Conservation (phyloP, 1,284 basidiomycete genomes). For the Farysia itapuensis region DNA sequence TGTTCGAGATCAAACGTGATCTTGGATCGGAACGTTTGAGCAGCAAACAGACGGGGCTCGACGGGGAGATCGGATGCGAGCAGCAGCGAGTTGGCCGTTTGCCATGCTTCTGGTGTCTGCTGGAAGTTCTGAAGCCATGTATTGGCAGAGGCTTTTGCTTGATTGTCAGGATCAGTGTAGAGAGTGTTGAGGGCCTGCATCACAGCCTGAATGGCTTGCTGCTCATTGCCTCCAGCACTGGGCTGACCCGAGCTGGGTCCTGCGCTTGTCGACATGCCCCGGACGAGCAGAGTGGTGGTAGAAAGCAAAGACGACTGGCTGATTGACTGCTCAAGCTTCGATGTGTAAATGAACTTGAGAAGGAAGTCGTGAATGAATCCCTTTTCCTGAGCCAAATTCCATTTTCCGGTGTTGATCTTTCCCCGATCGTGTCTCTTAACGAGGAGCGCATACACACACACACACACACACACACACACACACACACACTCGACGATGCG, state of each 20-base stretch:
- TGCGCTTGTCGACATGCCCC: slow-evolving; percentile 11
- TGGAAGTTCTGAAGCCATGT: slow-evolving; percentile 61
- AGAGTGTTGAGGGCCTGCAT: slow-evolving; percentile 64
- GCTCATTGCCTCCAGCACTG: slow-evolving; percentile 2
- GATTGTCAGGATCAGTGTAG: slow-evolving; percentile 73
- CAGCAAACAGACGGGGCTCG: slow-evolving; percentile 87
- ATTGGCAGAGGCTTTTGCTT: slow-evolving; percentile 70
- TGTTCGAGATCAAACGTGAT: slow-evolving; percentile 93
- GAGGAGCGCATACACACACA: too few species aligned
- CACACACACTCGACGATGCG: too few species aligned
- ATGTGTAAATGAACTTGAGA: too few species aligned
- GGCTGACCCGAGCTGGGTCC: slow-evolving; percentile 11
- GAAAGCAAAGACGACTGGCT: too few species aligned
- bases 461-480: too few species aligned
- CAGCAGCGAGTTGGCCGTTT: slow-evolving; percentile 86
- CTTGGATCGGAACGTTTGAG: slow-evolving; percentile 93
- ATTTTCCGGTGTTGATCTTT: too few species aligned
- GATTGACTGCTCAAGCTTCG: too few species aligned
- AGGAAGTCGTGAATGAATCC: too few species aligned
- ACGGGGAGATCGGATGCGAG: slow-evolving; percentile 75
- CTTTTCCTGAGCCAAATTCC: too few species aligned
- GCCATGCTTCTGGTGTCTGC: slow-evolving; percentile 83
- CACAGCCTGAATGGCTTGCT: slow-evolving; percentile 52
- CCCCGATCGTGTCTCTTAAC: too few species aligned
- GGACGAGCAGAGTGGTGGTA: too few species aligned